These are phyloP conservation scores for Colletotrichum lentis DNA, from an alignment of 2,329 filamentous ascomycete species.

Conservation along the genomic window DNA sequence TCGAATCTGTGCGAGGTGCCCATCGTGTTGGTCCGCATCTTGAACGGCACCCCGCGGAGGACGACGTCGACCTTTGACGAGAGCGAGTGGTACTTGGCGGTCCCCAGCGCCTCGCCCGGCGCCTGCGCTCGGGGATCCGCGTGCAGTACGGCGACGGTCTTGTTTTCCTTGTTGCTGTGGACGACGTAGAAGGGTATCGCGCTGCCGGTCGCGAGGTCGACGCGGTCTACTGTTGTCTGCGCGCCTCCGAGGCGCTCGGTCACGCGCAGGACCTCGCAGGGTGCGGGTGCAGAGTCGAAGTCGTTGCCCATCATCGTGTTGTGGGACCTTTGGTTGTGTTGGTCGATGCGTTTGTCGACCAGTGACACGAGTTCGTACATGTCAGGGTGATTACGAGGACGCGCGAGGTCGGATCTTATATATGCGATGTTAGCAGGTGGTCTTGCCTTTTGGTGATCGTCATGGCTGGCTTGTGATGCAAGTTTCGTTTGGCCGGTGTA, in stretches of 20 bases:
- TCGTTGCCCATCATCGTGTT: not conserved
- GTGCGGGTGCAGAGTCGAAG: not conserved
- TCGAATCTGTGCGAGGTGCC: constrained; percentile 22
- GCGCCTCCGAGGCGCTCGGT: constrained; percentile 38
- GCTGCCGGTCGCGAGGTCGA: constrained; percentile 15
- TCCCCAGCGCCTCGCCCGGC: constrained; percentile 6
- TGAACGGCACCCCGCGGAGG: constrained; percentile 29
- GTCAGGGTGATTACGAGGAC: too few species aligned
- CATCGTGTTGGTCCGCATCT: constrained; percentile 22
- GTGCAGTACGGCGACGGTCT: constrained; percentile 15
- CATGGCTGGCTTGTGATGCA: not conserved
- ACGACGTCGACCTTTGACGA: constrained; percentile 25
- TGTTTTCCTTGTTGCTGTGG: constrained; percentile 19
- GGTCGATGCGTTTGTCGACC: not conserved
- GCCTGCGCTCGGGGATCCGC: constrained; percentile 14
- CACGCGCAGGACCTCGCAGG: constrained; percentile 20
- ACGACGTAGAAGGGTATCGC: constrained; percentile 28
- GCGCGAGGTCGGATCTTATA: not conserved
- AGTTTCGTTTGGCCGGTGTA: not conserved
- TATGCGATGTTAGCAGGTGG: too few species aligned
- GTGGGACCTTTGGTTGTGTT: not conserved
- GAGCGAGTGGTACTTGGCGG: constrained; percentile 18
- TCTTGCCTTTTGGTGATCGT: not conserved
- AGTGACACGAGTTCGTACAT: constrained; percentile 6
- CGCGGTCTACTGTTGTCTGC: constrained; percentile 32